phyloP scores from a whole-genome alignment of 129 eudicot genomes.

The Flaveria bidentis region DNA sequence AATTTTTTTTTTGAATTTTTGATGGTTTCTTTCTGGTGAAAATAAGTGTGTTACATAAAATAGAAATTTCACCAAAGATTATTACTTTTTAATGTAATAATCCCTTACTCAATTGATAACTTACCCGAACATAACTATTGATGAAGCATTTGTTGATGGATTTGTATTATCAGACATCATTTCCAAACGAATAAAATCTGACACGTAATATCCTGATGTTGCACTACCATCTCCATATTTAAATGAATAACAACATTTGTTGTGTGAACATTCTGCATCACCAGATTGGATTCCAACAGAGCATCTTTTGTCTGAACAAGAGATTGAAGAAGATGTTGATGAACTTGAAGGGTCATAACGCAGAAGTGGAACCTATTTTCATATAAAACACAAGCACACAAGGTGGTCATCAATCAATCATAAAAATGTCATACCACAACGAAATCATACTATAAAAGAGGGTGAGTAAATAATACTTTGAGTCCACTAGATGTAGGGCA shows the following conservation, averaged over 20 bases:
- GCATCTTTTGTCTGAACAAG: conserved; percentile 77
- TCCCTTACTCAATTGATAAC: conserved; percentile 21
- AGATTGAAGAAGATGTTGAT: conserved; percentile 53
- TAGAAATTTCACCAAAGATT: not conserved
- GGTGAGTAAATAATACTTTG: conserved; percentile 47
- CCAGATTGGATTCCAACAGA: conserved; percentile 47
- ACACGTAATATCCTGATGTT: conserved; percentile 72
- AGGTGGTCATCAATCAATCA: not conserved
- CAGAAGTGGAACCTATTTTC: conserved; percentile 58
- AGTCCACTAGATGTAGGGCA: conserved; percentile 95
- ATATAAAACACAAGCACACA: not conserved
- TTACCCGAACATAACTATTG: conserved; percentile 80
- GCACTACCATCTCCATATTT: conserved; percentile 96
- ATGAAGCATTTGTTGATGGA: conserved; percentile 58
- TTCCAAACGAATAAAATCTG: conserved; percentile 70
- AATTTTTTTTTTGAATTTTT: not conserved
- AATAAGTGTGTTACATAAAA: not conserved
- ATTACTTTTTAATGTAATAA: not conserved
- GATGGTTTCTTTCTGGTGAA: not conserved
- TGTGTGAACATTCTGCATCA: conserved; percentile 55
- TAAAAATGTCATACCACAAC: not conserved
- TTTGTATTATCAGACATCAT: conserved; percentile 47
- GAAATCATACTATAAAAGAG: conserved; percentile 1
- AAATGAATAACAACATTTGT: conserved; percentile 68
- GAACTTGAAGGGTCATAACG: conserved; percentile 67